Evolutionary conservation across 768 basidiomycete genomes (phyloP), one percentile per base, ranked within the genome.

Genomic region (Pulveroboletus sp.): DNA sequence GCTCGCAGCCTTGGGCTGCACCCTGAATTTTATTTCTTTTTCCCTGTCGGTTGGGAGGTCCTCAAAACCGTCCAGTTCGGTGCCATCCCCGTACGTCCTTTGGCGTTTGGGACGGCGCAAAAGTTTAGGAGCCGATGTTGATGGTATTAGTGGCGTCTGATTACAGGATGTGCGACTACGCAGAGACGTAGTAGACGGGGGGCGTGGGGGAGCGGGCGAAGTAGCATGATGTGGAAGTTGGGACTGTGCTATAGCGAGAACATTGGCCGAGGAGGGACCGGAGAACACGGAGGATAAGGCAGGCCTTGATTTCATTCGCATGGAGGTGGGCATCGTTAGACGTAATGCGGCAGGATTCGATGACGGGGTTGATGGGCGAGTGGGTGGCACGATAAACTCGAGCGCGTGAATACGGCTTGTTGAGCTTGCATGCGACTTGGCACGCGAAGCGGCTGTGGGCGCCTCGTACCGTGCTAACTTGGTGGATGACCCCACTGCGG

Each of bases 1-100:
- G 61, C 44, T 82, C 79, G 32, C 79, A 74, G 63, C 77, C 66
- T 83, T 89, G 24, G 89, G 86, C 54, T 86, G 82, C 9, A 92
- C 83, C 48, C 81, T 82, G 64, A 77, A 93, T 37, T 73, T 79
- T 46, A 79, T 77, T 67, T 91, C 88, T 60, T 87, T 85, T 43
- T 93, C 90, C 41, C 88, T 76, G 61, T 93, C 87, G 9, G 90
- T 89, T 7, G 83, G 84, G 37, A 95, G 77, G 66, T 96, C 93
- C 26, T 94, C 93, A 50, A 96, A 78, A 4, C 68, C 82, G 60
- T 96, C 93, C 46, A 96, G 72, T 65, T 95, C 93, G 9, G 90
- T 93, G 13, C 93, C 93, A 61, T 92, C 88, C 6, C 89, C 89
- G 60, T 85, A 93, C 13, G 80, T 80, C 46, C 81, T 76, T 54